Evolutionary conservation across 192 early-diverging fungal genomes (phyloP).

Genomic region (Backusella tarrabulga): DNA sequence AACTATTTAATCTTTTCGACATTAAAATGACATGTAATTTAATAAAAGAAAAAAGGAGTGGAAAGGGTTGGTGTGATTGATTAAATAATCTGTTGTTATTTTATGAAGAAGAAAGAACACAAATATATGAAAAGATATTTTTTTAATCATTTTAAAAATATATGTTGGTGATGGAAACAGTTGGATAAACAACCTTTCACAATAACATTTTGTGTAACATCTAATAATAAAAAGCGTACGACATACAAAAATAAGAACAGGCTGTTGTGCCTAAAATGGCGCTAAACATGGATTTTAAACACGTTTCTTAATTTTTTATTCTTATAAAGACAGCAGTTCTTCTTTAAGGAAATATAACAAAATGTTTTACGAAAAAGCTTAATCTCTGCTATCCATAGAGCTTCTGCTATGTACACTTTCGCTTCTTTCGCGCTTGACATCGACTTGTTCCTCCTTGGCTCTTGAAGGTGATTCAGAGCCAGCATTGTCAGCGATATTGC

Average conservation of each 20-base stretch:
- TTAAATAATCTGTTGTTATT: background rate
- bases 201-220: conserved; percentile 1
- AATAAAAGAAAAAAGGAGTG: background rate
- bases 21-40: background rate
- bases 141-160: conserved; percentile 6
- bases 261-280: conserved; percentile 6
- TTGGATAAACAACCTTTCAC: conserved; percentile 5
- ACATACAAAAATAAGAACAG: background rate
- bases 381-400: background rate
- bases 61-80: background rate
- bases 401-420: background rate
- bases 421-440: background rate
- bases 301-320: conserved; percentile 10
- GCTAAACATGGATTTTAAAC: conserved; percentile 4
- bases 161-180: background rate
- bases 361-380: background rate
- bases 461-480: background rate
- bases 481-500: background rate
- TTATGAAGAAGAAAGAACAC: conserved; percentile 3
- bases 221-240: conserved; percentile 1
- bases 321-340: background rate
- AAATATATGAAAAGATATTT: background rate
- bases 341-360: background rate
- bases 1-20: background rate
- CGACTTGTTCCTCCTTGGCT: background rate